Evolutionary conservation across 306 rosid species (phyloP).

Genomic region (Vigna angularis): DNA sequence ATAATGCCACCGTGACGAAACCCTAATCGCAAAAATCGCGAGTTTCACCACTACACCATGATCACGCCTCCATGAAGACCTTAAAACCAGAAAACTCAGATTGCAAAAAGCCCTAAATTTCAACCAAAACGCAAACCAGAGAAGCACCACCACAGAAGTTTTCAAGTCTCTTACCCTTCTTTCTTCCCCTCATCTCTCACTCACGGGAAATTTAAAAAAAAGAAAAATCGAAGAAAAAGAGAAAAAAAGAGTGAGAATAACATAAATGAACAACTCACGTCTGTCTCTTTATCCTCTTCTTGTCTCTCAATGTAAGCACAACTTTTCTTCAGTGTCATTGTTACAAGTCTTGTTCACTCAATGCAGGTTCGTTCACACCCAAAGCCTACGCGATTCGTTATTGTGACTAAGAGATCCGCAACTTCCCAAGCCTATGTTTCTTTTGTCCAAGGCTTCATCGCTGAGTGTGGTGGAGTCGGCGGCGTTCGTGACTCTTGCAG

Average conservation of each 20-base stretch:
- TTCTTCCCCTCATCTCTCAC: conserved; percentile 3
- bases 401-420: conserved; percentile 93
- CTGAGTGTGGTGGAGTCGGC: conserved; percentile 66
- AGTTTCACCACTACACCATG: too few species aligned
- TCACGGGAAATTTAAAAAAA: not conserved
- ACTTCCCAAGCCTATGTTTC: conserved; percentile 59
- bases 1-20: too few species aligned
- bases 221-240: not conserved
- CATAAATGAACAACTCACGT: conserved; percentile 52
- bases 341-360: conserved; percentile 38
- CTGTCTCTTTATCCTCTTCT: conserved; percentile 63
- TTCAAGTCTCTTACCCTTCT: conserved; percentile 34
- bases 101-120: too few species aligned
- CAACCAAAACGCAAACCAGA: too few species aligned
- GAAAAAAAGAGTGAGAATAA: conserved; percentile 27
- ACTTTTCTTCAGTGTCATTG: not conserved
- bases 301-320: conserved; percentile 71
- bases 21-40: too few species aligned
- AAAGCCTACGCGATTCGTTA: conserved; percentile 71
- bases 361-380: conserved; percentile 93
- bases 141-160: conserved; percentile 56
- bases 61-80: too few species aligned
- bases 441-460: conserved; percentile 83
- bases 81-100: too few species aligned
- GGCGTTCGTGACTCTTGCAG: conserved; percentile 65